These are phyloP conservation scores for Malassezia slooffiae DNA, from an alignment of 1,284 basidiomycete species.

Conservation along the genomic window DNA sequence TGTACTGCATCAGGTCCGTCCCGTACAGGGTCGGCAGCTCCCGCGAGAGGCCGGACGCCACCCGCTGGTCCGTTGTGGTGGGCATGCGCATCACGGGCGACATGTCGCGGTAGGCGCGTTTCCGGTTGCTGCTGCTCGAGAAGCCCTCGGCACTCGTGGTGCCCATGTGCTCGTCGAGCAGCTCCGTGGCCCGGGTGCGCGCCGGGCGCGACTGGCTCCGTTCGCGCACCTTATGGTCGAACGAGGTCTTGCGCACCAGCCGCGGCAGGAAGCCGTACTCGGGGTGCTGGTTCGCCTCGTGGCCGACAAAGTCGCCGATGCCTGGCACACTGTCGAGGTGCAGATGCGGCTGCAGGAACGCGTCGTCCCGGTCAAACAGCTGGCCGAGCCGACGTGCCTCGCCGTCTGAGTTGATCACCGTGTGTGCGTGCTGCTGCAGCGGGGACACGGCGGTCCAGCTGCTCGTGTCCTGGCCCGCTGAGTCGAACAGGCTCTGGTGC, in stretches of 20 bases:
- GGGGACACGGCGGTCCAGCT: constrained; percentile 5
- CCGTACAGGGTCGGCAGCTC: constrained; percentile 26
- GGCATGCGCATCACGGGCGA: constrained; percentile 34
- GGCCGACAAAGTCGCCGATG: constrained; percentile 39
- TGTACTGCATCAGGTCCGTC: constrained; percentile 18
- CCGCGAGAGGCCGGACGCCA: constrained; percentile 42
- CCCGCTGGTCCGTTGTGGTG: constrained; percentile 36
- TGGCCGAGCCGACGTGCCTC: constrained; percentile 10
- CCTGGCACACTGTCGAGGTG: constrained; percentile 42
- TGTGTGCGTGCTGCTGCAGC: constrained; percentile 11
- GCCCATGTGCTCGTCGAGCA: background rate
- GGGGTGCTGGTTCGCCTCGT: constrained; percentile 42
- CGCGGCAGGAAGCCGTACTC: constrained; percentile 45
- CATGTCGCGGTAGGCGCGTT: constrained; percentile 35
- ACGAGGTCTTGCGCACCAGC: constrained; percentile 44
- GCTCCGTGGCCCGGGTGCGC: constrained; percentile 1
- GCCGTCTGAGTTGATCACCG: constrained; percentile 9
- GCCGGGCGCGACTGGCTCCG: constrained; percentile 36
- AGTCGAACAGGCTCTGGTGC: constrained; percentile 34
- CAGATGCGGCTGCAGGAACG: constrained; percentile 18
- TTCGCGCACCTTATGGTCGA: constrained; percentile 44
- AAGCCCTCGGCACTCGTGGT: constrained; percentile 1
- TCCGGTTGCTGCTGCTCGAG: too few species aligned
- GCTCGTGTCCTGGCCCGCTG: constrained; percentile 9
- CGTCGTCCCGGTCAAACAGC: constrained; percentile 27